phyloP scores from a whole-genome alignment of 371 early-diverging fungal genomes.

The Nematocida major region DNA sequence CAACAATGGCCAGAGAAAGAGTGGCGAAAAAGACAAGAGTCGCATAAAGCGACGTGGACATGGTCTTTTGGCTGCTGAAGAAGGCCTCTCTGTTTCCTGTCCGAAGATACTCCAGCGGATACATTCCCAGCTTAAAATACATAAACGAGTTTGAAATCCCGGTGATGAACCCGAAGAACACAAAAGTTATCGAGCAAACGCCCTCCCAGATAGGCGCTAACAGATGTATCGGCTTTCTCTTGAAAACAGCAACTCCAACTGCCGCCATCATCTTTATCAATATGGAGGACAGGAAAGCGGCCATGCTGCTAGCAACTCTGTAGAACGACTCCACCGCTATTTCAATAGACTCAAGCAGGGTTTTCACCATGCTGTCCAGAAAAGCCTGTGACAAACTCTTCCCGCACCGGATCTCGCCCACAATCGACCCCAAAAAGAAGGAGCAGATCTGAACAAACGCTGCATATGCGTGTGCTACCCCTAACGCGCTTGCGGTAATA shows the following conservation, averaged over 20 bases:
- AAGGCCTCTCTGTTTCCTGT: background rate
- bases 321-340: background rate
- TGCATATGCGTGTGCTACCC: background rate
- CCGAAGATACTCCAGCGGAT: background rate
- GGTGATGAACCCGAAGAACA: background rate
- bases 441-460: background rate
- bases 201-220: background rate
- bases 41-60: background rate
- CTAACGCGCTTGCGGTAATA: background rate
- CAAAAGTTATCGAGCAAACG: background rate
- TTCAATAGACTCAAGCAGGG: slow-evolving; percentile 2
- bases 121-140: slow-evolving; percentile 10
- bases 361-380: background rate
- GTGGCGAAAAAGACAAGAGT: background rate
- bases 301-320: background rate
- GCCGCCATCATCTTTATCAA: background rate
- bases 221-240: background rate
- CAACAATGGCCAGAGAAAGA: background rate
- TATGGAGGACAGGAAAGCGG: background rate
- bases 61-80: background rate
- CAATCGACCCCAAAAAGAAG: slow-evolving; percentile 1
- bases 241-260: background rate
- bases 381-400: background rate
- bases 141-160: background rate
- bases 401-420: slow-evolving; percentile 5